Percentiles rank a stretch among this genome's conserved stretches.
Conservation (phyloP, 495 filamentous ascomycete genomes). For the Tirmania nivea region DNA sequence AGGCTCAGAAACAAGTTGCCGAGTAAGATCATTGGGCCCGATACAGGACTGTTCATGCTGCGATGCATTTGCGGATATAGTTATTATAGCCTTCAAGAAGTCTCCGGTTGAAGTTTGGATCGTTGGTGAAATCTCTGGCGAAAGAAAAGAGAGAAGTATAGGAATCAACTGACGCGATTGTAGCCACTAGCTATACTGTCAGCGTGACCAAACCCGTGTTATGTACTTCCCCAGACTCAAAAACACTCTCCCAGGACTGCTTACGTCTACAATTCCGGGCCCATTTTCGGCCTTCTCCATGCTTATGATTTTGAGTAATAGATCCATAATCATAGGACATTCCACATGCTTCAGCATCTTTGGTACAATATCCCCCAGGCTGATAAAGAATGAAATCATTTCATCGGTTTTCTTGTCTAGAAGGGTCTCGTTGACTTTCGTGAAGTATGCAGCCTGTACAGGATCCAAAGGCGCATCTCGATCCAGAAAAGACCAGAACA, state of each 20-base stretch:
- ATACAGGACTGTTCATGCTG: constrained; percentile 96
- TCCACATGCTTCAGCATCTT: constrained; percentile 88
- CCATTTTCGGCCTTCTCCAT: constrained; percentile 83
- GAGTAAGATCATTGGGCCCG: constrained; percentile 86
- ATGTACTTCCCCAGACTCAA: constrained; percentile 3
- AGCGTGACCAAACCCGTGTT: constrained; percentile 11
- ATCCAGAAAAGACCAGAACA: constrained; percentile 82
- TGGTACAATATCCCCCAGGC: constrained; percentile 54
- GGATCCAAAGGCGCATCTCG: constrained; percentile 63
- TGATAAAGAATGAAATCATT: constrained; percentile 76
- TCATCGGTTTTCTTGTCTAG: constrained; percentile 95
- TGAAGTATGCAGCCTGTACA: constrained; percentile 90
- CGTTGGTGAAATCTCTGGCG: constrained; percentile 55
- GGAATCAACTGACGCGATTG: constrained; percentile 82
- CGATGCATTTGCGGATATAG: constrained; percentile 92
- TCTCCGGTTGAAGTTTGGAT: constrained; percentile 95
- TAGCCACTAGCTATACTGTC: constrained; percentile 45
- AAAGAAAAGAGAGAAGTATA: constrained; percentile 64
- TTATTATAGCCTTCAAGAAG: constrained; percentile 97
- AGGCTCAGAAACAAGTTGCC: constrained; percentile 74
- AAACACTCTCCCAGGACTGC: constrained; percentile 12
- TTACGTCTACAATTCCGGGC: constrained; percentile 82
- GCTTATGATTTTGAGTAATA: constrained; percentile 91
- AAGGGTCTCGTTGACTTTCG: constrained; percentile 89
- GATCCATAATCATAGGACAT: constrained; percentile 96